Evolutionary conservation across 164 flowering plant genomes (phyloP), one percentile per base, ranked within the genome.

Genomic region (Aristolochia californica): DNA sequence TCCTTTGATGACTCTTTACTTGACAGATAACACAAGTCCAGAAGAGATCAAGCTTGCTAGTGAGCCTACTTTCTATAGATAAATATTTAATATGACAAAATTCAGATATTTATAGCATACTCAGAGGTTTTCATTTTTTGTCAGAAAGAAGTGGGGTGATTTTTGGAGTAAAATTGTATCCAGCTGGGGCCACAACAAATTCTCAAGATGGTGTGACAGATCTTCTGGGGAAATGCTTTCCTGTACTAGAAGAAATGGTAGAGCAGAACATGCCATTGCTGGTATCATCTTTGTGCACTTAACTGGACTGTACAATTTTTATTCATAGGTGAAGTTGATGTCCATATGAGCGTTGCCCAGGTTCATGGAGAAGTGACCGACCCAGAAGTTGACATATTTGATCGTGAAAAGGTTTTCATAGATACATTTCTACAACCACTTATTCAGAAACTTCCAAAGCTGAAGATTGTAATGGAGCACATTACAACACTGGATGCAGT

Each of bases 121-220:
- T 16, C 13, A 34, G 40, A 34, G 5, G 21, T 43, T 23, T 57
- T 2, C 27, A 2, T 22, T 50, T 20, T 21, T 23, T 59, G 55
- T 44, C 75, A 90, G 99, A 77, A 58, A 74, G 64, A 74, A 94
- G 96, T 79, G 97, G 96, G n/a, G 79, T 72, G 57, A 81, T 90
- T 59, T 82, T 47, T 75, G 97, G 79, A 61, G 97, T 94, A 45
- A 94, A 94, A 73, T 60, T 94, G 71, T 94, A 94, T 67, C 99
- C 97, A 63, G 95, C 99, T 70, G 99, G 99, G 53, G 99, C 99
- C 16, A 94, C 99, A 21, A 94, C 99, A 24, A 94, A 94, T 73
- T 94, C 99, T 53, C 96, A 88, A 75, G 95, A 90, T 76, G 99
- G 99, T 66, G 99, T 90, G 52, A 88, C 95, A 17, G 93, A 94